These are phyloP conservation scores for Ceriops tagal DNA, from an alignment of 345 rosid genomes.

Conservation along the genomic window DNA sequence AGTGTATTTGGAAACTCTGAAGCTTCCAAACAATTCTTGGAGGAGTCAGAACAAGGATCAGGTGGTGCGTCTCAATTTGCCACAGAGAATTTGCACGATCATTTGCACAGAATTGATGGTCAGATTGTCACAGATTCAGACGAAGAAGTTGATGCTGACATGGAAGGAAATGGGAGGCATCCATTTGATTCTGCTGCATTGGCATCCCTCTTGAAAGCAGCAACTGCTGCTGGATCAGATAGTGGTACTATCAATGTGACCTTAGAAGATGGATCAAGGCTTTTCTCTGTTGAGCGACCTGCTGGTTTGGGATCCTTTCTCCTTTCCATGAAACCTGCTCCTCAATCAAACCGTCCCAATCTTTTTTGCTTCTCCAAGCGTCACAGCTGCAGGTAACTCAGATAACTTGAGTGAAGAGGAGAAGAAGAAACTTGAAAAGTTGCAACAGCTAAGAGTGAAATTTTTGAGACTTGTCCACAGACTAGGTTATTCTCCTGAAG, in stretches of 20 bases:
- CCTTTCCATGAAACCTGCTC: constrained; percentile 57
- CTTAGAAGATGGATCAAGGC: constrained; percentile 83
- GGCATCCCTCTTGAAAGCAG: constrained; percentile 91
- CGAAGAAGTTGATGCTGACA: constrained; percentile 84
- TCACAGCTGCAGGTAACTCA: constrained; percentile 39
- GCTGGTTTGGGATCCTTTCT: constrained; percentile 91
- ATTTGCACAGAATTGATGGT: constrained; percentile 62
- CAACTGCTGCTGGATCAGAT: constrained; percentile 63
- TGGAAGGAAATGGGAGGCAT: constrained; percentile 78
- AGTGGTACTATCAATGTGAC: constrained; percentile 59
- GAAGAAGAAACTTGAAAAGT: constrained; percentile 68
- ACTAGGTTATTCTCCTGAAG: constrained; percentile 74
- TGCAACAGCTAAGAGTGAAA: constrained; percentile 70
- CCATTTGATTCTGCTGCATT: constrained; percentile 84
- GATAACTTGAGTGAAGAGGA: constrained; percentile 83
- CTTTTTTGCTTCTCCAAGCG: constrained; percentile 47
- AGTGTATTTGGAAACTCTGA: constrained; percentile 69
- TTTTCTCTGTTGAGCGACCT: constrained; percentile 87
- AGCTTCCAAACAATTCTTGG: constrained; percentile 80
- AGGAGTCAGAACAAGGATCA: constrained; percentile 63
- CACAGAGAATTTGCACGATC: constrained; percentile 50
- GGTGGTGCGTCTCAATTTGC: constrained; percentile 52
- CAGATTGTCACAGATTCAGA: constrained; percentile 84
- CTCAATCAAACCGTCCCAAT: constrained; percentile 53
- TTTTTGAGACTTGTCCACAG: constrained; percentile 83